Evolutionary conservation across 1,284 basidiomycete genomes (phyloP).

Genomic region (Schizophyllum commune): DNA sequence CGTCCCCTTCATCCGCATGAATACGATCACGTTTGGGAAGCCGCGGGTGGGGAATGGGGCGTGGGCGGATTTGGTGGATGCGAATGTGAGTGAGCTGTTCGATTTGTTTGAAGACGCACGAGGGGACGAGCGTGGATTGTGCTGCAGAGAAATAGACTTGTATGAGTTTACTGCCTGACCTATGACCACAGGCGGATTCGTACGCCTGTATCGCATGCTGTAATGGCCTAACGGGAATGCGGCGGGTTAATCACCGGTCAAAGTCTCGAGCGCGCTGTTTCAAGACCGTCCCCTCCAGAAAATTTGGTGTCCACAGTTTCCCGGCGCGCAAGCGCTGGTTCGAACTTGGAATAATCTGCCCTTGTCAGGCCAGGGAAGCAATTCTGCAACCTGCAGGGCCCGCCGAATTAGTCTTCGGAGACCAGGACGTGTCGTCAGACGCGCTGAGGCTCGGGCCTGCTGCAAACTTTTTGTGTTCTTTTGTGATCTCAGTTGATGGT

Average conservation of each 20-base stretch:
- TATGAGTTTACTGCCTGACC: constrained; percentile 14
- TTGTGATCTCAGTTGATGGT: too few species aligned
- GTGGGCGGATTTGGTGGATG: constrained; percentile 19
- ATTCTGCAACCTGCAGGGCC: constrained; percentile 79
- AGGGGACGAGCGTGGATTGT: constrained; percentile 15
- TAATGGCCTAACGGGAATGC: constrained; percentile 77
- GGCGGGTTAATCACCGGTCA: constrained; percentile 60
- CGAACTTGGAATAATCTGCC: constrained; percentile 70
- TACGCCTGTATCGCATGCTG: constrained; percentile 34
- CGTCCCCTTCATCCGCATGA: constrained; percentile 16
- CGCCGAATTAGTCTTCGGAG: constrained; percentile 86
- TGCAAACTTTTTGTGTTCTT: constrained; percentile 56
- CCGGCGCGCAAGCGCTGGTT: constrained; percentile 52
- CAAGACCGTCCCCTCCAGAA: constrained; percentile 86
- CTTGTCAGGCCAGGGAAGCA: constrained; percentile 81
- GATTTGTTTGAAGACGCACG: constrained; percentile 8
- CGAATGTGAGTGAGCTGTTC: constrained; percentile 12
- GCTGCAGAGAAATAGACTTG: constrained; percentile 32
- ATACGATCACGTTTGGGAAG: constrained; percentile 27
- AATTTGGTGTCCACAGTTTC: constrained; percentile 74
- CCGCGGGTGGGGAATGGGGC: constrained; percentile 24
- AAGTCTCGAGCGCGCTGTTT: constrained; percentile 72
- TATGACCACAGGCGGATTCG: constrained; percentile 8
- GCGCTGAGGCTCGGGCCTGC: constrained; percentile 66
- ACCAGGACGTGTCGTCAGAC: constrained; percentile 75